Conservation (phyloP, 805 yeast species). For the Lipomyces mesembrius region DNA sequence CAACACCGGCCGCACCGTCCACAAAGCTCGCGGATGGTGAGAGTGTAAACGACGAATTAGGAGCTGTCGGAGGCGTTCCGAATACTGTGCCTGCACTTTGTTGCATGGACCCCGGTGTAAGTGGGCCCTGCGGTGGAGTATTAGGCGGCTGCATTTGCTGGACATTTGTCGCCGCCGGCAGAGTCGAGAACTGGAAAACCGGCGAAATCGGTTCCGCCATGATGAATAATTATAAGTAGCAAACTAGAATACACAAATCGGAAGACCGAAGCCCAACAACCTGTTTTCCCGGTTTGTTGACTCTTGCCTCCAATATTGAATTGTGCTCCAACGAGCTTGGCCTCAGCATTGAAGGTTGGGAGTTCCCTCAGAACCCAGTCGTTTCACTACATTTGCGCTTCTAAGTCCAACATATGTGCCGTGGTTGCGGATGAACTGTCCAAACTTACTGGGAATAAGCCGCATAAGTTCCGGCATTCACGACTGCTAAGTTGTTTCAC, state of each 20-base stretch:
- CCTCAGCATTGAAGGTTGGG: neutral
- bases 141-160: neutral
- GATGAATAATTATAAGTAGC: neutral
- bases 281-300: neutral
- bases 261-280: neutral
- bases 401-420: neutral
- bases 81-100: slow-evolving; percentile 1
- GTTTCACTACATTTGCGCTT: neutral
- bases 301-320: neutral
- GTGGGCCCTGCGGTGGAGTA: neutral
- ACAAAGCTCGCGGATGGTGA: slow-evolving; percentile 16
- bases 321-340: neutral
- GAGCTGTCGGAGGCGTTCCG: slow-evolving; percentile 16
- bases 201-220: slow-evolving; percentile 35
- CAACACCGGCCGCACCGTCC: slow-evolving; percentile 9
- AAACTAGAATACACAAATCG: neutral
- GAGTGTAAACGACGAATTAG: slow-evolving; percentile 20
- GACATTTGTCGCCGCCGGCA: neutral
- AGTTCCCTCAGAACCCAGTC: neutral
- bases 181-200: slow-evolving; percentile 26
- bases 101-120: neutral
- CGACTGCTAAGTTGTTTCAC: neutral
- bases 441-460: neutral
- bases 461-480: too few relatives aligned
- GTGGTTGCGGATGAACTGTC: neutral